phyloP scores from a whole-genome alignment of 331 rosid genomes.

The Prunus yedoensis region DNA sequence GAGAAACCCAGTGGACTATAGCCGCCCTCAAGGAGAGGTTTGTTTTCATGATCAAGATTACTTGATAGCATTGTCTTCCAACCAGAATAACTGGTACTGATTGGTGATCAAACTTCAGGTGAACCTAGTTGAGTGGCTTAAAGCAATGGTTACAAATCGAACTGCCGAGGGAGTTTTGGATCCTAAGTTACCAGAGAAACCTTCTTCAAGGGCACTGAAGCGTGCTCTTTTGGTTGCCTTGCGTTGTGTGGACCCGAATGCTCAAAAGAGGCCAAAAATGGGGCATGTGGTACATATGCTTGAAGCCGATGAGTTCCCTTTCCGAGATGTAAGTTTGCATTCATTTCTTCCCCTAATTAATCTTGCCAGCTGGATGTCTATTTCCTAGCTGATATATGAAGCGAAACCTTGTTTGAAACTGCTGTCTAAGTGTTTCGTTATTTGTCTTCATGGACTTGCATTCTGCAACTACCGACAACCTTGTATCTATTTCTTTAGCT shows the following conservation, averaged over 20 bases:
- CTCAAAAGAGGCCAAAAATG: slow-evolving; percentile 72
- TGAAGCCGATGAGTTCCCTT: slow-evolving; percentile 72
- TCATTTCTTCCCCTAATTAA: slow-evolving; percentile 7
- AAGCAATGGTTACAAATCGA: slow-evolving; percentile 66
- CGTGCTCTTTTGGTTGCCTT: slow-evolving; percentile 68
- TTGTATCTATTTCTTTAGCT: neutral
- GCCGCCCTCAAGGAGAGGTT: slow-evolving; percentile 74
- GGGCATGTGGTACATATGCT: slow-evolving; percentile 76
- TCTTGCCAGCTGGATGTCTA: neutral
- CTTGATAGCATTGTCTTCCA: slow-evolving; percentile 5
- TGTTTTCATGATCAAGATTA: slow-evolving; percentile 8
- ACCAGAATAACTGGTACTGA: slow-evolving; percentile 12
- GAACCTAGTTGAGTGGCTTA: slow-evolving; percentile 71
- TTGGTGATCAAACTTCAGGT: slow-evolving; percentile 42
- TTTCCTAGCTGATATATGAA: neutral
- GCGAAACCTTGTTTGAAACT: neutral
- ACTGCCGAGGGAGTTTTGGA: slow-evolving; percentile 62
- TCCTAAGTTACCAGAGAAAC: slow-evolving; percentile 57
- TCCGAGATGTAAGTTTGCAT: slow-evolving; percentile 53
- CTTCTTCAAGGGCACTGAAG: slow-evolving; percentile 62
- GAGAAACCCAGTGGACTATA: slow-evolving; percentile 66
- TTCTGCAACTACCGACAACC: neutral
- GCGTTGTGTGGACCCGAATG: slow-evolving; percentile 64
- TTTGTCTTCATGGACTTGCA: slow-evolving; percentile 9
- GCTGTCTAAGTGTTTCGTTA: neutral